Evolutionary conservation across 306 rosid genomes (phyloP).

Genomic region (Cicer yamashitae): DNA sequence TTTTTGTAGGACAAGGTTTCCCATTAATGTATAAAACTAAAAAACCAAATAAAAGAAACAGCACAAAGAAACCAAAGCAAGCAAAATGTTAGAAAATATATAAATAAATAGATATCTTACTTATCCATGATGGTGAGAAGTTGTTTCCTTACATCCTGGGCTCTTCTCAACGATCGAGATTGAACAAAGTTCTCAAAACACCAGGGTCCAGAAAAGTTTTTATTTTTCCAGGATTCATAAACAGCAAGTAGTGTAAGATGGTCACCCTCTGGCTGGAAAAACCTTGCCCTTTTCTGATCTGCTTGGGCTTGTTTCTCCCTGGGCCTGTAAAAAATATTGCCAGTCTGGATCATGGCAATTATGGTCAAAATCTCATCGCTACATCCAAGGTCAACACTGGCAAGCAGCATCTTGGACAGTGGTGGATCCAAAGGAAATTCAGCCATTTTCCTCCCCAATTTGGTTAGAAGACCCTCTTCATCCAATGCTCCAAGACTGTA

Average conservation of each 20-base stretch:
- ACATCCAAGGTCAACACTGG: conserved; percentile 93
- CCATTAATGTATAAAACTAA: background rate
- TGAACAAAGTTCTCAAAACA: conserved; percentile 87
- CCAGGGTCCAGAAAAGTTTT: conserved; percentile 83
- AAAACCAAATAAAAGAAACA: background rate
- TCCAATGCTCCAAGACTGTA: conserved; percentile 88
- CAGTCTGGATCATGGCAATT: conserved; percentile 89
- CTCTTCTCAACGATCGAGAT: conserved; percentile 66
- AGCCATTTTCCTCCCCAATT: conserved; percentile 91
- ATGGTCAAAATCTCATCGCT: conserved; percentile 90
- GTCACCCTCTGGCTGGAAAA: conserved; percentile 94
- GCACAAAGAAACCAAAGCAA: conserved; percentile 9
- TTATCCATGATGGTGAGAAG: conserved; percentile 82
- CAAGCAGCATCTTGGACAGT: conserved; percentile 83
- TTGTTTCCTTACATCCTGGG: conserved; percentile 81
- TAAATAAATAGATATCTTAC: conserved; percentile 49
- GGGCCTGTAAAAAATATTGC: conserved; percentile 85
- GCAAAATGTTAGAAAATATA: background rate
- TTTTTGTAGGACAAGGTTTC: background rate
- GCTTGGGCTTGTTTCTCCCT: conserved; percentile 92
- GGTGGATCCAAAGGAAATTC: conserved; percentile 93
- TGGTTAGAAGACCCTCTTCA: conserved; percentile 85
- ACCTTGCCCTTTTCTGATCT: conserved; percentile 89
- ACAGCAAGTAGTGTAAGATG: conserved; percentile 88
- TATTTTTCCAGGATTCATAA: conserved; percentile 88